phyloP scores from a whole-genome alignment of 2,329 filamentous ascomycete genomes.

The Fusarium equiseti region DNA sequence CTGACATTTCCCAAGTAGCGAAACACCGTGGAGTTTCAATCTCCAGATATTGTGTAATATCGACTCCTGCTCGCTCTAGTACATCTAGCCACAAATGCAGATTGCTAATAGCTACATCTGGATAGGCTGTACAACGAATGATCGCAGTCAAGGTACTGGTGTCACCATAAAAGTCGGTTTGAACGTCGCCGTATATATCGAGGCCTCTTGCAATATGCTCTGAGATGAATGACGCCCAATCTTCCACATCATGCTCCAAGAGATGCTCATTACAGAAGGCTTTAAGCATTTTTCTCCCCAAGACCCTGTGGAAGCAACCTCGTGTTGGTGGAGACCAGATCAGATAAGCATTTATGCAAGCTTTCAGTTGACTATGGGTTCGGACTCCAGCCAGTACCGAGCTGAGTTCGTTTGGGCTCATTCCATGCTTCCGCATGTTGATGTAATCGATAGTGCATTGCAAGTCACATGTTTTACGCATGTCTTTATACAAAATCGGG shows the following conservation, averaged over 20 bases:
- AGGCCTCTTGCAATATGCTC: neutral
- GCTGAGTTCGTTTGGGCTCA: accelerated
- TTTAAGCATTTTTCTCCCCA: no score
- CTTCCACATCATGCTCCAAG: accelerated
- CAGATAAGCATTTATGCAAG: neutral
- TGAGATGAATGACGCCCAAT: accelerated
- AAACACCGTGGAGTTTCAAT: neutral
- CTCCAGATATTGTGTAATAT: neutral
- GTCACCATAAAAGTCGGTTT: accelerated
- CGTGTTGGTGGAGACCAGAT: neutral
- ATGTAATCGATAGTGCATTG: neutral
- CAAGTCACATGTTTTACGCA: accelerated
- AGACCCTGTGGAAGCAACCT: no score
- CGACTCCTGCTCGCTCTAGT: neutral
- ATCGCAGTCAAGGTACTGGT: accelerated
- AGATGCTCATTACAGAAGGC: accelerated
- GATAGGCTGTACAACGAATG: no score
- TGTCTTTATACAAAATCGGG: no score
- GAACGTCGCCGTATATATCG: neutral
- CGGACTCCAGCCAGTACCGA: accelerated
- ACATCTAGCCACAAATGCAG: neutral
- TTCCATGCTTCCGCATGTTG: neutral
- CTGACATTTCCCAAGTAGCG: neutral
- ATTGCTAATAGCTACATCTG: neutral
- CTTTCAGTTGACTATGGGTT: neutral